Evolutionary conservation across 768 basidiomycete species (phyloP).

Genomic region (Crepidotus variabilis): DNA sequence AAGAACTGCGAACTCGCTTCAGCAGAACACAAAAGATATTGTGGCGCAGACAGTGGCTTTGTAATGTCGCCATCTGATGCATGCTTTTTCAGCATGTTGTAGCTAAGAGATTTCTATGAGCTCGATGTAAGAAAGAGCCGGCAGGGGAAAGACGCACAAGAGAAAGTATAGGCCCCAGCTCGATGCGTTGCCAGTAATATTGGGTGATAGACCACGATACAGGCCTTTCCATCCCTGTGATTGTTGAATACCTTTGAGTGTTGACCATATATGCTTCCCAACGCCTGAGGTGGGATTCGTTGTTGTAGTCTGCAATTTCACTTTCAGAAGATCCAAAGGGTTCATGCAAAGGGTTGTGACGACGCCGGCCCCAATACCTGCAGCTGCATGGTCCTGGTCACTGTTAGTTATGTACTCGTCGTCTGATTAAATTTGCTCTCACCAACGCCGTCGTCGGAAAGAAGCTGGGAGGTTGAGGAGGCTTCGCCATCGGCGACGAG

Average conservation of each 20-base stretch:
- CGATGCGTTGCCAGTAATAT: conserved; percentile 91
- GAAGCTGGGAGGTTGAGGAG: conserved; percentile 43
- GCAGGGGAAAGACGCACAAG: conserved; percentile 59
- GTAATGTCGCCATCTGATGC: conserved; percentile 65
- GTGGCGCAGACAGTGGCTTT: conserved; percentile 64
- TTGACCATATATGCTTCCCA: conserved; percentile 72
- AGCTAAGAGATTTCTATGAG: conserved; percentile 43
- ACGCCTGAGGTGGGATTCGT: conserved; percentile 53
- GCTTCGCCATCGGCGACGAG: not conserved
- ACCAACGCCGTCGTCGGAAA: conserved; percentile 49
- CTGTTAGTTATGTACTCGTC: not conserved
- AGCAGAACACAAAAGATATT: conserved; percentile 87
- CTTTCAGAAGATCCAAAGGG: conserved; percentile 92
- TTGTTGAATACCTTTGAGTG: conserved; percentile 69
- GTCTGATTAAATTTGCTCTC: conserved; percentile 8
- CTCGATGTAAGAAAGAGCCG: conserved; percentile 1
- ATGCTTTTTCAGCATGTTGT: conserved; percentile 88
- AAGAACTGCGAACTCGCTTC: conserved; percentile 82
- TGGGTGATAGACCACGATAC: conserved; percentile 87
- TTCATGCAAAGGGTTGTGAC: conserved; percentile 95
- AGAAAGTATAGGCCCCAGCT: conserved; percentile 99
- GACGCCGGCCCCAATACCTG: conserved; percentile 90
- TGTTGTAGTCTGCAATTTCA: conserved; percentile 89
- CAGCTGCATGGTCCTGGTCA: conserved; percentile 87
- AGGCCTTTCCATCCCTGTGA: conserved; percentile 80